Evolutionary conservation across 1,139 yeast genomes (phyloP).

Genomic region (Scheffersomyces stambukii): DNA sequence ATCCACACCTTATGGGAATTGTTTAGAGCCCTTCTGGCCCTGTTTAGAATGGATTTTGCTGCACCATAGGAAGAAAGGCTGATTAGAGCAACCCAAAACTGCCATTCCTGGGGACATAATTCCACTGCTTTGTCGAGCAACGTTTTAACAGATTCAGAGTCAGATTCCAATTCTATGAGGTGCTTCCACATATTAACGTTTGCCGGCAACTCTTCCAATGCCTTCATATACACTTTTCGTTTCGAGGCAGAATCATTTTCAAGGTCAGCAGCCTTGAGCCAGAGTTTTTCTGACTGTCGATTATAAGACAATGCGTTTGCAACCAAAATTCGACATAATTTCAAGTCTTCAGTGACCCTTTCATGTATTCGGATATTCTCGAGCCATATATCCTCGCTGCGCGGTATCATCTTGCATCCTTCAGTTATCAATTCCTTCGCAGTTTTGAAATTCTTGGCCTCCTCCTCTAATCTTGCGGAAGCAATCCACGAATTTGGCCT

Average conservation of each 20-base stretch:
- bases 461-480: slow-evolving; percentile 74
- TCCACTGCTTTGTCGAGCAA: slow-evolving; percentile 68
- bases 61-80: slow-evolving; percentile 40
- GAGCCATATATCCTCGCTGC: slow-evolving; percentile 74
- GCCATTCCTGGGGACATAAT: slow-evolving; percentile 58
- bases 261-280: slow-evolving; percentile 68
- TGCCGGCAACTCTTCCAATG: slow-evolving; percentile 49
- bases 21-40: slow-evolving; percentile 54
- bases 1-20: slow-evolving; percentile 64
- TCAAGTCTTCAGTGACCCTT: slow-evolving; percentile 35
- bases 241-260: slow-evolving; percentile 55
- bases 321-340: slow-evolving; percentile 50
- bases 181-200: slow-evolving; percentile 50
- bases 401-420: slow-evolving; percentile 71
- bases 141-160: slow-evolving; percentile 43
- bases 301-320: slow-evolving; percentile 62
- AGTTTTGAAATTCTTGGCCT: slow-evolving; percentile 47
- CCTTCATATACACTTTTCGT: slow-evolving; percentile 57
- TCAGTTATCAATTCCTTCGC: slow-evolving; percentile 64
- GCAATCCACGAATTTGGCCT: slow-evolving; percentile 87
- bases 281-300: slow-evolving; percentile 54
- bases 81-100: slow-evolving; percentile 57
- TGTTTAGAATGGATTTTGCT: slow-evolving; percentile 53
- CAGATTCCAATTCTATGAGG: slow-evolving; percentile 49
- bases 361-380: slow-evolving; percentile 69